These are phyloP conservation scores for Populus tremula DNA, from an alignment of 345 rosid genomes.

Conservation along the genomic window DNA sequence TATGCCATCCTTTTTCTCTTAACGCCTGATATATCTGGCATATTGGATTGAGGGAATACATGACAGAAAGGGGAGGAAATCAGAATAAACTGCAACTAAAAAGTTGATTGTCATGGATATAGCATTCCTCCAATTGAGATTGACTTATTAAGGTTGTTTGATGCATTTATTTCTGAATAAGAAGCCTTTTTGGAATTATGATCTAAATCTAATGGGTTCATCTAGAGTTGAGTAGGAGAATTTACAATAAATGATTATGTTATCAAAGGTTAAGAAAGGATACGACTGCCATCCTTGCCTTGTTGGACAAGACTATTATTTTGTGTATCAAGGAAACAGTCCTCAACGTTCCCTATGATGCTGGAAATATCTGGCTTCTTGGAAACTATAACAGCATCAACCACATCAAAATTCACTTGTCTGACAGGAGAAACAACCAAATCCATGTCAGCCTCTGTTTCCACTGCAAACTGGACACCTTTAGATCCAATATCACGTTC, in stretches of 20 bases:
- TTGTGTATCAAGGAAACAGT: conserved; percentile 28
- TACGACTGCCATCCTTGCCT: conserved; percentile 47
- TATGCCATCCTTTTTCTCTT: conserved; percentile 61
- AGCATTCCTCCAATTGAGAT: background rate
- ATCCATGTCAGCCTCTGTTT: conserved; percentile 37
- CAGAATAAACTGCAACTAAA: background rate
- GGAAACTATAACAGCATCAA: conserved; percentile 37
- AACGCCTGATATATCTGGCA: conserved; percentile 59
- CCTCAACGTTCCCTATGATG: conserved; percentile 23
- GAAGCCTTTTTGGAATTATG: background rate
- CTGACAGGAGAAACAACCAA: conserved; percentile 35
- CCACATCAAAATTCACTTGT: conserved; percentile 37
- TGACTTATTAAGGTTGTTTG: background rate
- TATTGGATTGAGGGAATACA: conserved; percentile 49
- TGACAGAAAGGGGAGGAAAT: conserved; percentile 14
- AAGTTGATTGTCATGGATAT: background rate
- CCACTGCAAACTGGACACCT: conserved; percentile 30
- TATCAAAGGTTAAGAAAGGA: conserved; percentile 43
- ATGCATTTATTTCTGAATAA: background rate
- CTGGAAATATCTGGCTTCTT: conserved; percentile 29
- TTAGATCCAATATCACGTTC: conserved; percentile 14
- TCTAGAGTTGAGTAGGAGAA: background rate
- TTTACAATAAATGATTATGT: conserved; percentile 1
- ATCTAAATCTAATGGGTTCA: background rate
- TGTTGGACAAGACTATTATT: conserved; percentile 27